phyloP scores from a whole-genome alignment of 768 basidiomycete genomes.

The Phanerochaete sordida region DNA sequence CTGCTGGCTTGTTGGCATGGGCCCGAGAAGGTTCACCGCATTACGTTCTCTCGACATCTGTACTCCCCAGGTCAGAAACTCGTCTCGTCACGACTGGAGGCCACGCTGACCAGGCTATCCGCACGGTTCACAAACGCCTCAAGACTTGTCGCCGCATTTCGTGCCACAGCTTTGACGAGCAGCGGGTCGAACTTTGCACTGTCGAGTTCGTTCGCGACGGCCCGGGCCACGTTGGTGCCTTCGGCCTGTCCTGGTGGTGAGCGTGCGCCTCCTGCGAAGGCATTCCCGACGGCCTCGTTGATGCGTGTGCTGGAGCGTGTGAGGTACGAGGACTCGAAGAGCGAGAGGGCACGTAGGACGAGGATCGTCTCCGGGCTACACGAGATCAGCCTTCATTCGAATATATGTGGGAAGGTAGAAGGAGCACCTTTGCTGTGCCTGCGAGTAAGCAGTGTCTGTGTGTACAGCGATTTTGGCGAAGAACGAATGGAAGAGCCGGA shows the following conservation, averaged over 20 bases:
- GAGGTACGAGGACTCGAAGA: conserved; percentile 87
- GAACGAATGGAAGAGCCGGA: conserved; percentile 95
- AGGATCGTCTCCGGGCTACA: conserved; percentile 88
- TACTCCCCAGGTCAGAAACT: neutral
- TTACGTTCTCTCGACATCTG: conserved; percentile 78
- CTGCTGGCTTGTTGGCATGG: conserved; percentile 76
- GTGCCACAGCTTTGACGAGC: conserved; percentile 75
- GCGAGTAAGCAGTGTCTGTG: conserved; percentile 90
- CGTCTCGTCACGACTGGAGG: neutral
- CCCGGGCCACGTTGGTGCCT: conserved; percentile 72
- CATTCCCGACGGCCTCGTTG: conserved; percentile 76
- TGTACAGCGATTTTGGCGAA: conserved; percentile 94
- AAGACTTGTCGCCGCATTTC: conserved; percentile 62
- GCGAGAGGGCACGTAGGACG: conserved; percentile 76
- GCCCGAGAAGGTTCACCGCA: conserved; percentile 71
- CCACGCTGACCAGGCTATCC: conserved; percentile 62
- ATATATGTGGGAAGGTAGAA: neutral
- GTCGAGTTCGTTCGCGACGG: conserved; percentile 88
- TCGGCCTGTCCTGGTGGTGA: conserved; percentile 72
- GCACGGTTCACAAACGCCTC: conserved; percentile 63
- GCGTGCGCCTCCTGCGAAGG: conserved; percentile 69
- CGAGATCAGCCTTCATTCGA: neutral
- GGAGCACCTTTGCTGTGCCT: conserved; percentile 76
- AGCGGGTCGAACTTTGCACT: conserved; percentile 91
- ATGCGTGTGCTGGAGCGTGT: conserved; percentile 79